These are phyloP conservation scores for Leptographium lundbergii DNA, from an alignment of 2,329 filamentous ascomycete species.

Conservation along the genomic window DNA sequence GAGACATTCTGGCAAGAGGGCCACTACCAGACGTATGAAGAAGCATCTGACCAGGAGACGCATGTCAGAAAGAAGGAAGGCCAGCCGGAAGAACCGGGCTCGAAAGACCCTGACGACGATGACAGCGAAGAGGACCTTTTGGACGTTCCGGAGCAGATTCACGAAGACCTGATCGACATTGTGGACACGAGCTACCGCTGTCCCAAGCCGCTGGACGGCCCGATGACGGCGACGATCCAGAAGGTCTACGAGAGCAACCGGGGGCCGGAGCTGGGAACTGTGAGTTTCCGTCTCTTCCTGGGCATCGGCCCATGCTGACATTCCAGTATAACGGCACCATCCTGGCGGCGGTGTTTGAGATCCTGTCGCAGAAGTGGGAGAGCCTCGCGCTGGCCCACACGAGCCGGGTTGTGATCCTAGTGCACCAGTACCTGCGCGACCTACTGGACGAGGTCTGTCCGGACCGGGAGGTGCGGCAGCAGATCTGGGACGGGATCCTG, in stretches of 20 bases:
- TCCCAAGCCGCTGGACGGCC: conserved; percentile 3
- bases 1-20: conserved; percentile 16
- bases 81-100: background rate
- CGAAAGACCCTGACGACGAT: background rate
- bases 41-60: background rate
- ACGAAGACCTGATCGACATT: conserved; percentile 16
- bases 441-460: conserved; percentile 30
- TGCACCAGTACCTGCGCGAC: conserved; percentile 38
- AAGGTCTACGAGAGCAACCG: conserved; percentile 29
- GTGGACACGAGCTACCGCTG: conserved; percentile 16
- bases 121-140: conserved; percentile 14
- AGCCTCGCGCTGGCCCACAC: conserved; percentile 34
- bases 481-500: conserved; percentile 31
- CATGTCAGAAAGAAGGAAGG: background rate
- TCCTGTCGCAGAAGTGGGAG: conserved; percentile 42
- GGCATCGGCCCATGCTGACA: background rate
- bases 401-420: conserved; percentile 33
- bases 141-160: background rate
- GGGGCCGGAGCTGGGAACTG: conserved; percentile 42
- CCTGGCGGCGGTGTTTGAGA: conserved; percentile 33
- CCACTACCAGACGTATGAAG: conserved; percentile 14
- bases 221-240: conserved; percentile 33
- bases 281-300: conserved; percentile 18
- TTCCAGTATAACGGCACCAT: conserved; percentile 25
- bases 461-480: conserved; percentile 27